Evolutionary conservation across 139 green algal genomes (phyloP), one percentile per base, ranked within the genome.

Genomic region (Eudorina sp.): DNA sequence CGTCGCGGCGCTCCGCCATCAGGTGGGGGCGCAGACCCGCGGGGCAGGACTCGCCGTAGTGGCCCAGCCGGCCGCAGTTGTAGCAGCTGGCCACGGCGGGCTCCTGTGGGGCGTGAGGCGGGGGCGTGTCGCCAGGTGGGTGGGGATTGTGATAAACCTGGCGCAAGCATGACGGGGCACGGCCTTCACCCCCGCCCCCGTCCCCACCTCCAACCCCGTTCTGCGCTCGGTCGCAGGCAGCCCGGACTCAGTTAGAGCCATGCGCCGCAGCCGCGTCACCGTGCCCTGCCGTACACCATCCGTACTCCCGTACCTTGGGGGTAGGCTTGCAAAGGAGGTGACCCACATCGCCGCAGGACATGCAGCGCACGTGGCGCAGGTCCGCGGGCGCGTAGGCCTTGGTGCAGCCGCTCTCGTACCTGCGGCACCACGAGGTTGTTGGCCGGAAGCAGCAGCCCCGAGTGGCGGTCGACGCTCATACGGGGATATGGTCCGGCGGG

Each of bases 391-490:
- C 45, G 91, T 97, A 97, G 3, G 74, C 31, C 3, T 73, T 25
- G 11, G 29, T 92, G 91, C 95, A 97, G 41, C 90, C 93, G 55
- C 93, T 92, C 55, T 95, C 92, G 80, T 93, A 95, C 66, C 93
- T 94, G 89, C 19, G 16, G 55, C 40, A 36, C 31, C 19, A 25
- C 23, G 29, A 75, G n/a, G 16, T 3, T 68, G 14, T 29, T 0
- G 53, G 51, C 51, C 9, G 74, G 23, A n/a, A 31, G 29, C 53
- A 3, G 25, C 3, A 77, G n/a, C 9, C 64, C 46, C 5, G 48
- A 31, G 25, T 27, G 13, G 4, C 34, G 51, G 53, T 16, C 31
- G 11, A 18, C 70, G 14, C 46, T 0, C n/a, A n/a, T n/a, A n/a
- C n/a, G n/a, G n/a, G n/a, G n/a, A n/a, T n/a, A n/a, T n/a, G n/a